These are phyloP conservation scores for Ramularia endophylla DNA, from an alignment of 2,329 filamentous ascomycete genomes.

Conservation along the genomic window DNA sequence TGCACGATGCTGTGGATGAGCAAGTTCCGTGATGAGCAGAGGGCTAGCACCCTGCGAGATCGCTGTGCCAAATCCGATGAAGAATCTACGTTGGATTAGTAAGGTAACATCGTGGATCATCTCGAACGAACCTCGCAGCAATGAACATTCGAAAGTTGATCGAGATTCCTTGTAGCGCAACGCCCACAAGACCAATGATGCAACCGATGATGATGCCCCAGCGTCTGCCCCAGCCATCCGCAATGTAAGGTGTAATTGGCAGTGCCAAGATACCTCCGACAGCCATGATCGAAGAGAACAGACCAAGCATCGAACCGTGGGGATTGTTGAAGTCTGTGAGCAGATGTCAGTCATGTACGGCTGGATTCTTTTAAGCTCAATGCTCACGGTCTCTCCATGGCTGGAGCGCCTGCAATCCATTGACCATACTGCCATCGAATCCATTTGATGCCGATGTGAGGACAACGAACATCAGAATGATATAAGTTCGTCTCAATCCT, in stretches of 20 bases:
- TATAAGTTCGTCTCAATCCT: constrained; percentile 28
- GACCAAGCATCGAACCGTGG: constrained; percentile 34
- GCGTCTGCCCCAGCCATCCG: constrained; percentile 44
- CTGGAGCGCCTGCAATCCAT: constrained; percentile 42
- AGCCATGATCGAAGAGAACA: constrained; percentile 45
- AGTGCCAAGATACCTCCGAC: constrained; percentile 45
- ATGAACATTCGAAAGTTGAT: constrained; percentile 41
- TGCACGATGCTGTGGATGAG: constrained; percentile 45
- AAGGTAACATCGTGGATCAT: too few species aligned
- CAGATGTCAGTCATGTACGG: not conserved
- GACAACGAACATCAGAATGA: constrained; percentile 30
- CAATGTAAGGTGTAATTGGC: constrained; percentile 44
- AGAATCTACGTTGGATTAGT: constrained; percentile 16
- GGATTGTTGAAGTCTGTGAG: constrained; percentile 27
- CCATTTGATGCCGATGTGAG: constrained; percentile 39
- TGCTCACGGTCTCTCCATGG: constrained; percentile 41
- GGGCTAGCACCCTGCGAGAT: constrained; percentile 33
- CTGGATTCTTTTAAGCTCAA: not conserved
- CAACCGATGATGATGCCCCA: constrained; percentile 44
- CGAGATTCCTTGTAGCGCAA: constrained; percentile 37
- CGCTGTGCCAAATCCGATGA: constrained; percentile 37
- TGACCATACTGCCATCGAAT: constrained; percentile 48
- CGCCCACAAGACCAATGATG: constrained; percentile 42
- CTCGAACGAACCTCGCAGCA: constrained; percentile 28
- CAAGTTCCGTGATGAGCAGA: constrained; percentile 37